A percentile compares a stretch with the other conserved stretches of the same genome.
Evolutionary conservation across 805 yeast genomes (phyloP).

Genomic region (Vanderwaltozyma tropicalis): DNA sequence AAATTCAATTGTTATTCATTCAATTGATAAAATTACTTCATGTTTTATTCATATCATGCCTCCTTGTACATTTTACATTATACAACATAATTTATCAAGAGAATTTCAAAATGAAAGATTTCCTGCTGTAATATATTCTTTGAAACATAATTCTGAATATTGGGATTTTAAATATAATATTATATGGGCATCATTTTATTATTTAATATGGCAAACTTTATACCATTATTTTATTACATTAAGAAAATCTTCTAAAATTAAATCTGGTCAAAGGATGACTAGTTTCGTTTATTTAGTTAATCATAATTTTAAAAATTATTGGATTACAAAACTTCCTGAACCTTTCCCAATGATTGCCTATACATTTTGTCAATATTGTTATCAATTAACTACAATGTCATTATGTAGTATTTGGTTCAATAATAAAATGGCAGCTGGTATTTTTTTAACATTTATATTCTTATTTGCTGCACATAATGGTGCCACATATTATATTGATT

Average conservation of each 20-base stretch:
- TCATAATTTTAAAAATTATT: slow-evolving; percentile 52
- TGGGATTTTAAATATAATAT: slow-evolving; percentile 54
- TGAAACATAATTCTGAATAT: slow-evolving; percentile 22
- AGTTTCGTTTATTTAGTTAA: slow-evolving; percentile 75
- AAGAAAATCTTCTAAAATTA: slow-evolving; percentile 65
- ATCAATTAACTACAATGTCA: slow-evolving; percentile 79
- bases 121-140: slow-evolving; percentile 60
- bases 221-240: slow-evolving; percentile 91
- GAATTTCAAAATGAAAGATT: slow-evolving; percentile 46
- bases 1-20: slow-evolving; percentile 83
- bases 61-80: slow-evolving; percentile 75
- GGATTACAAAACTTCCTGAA: slow-evolving; percentile 83
- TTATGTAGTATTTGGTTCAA: slow-evolving; percentile 84
- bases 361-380: slow-evolving; percentile 74
- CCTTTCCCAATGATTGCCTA: slow-evolving; percentile 82
- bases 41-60: slow-evolving; percentile 88
- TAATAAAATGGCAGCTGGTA: slow-evolving; percentile 53
- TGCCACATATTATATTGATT: slow-evolving; percentile 87
- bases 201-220: slow-evolving; percentile 79
- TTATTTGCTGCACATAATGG: slow-evolving; percentile 80
- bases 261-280: slow-evolving; percentile 68
- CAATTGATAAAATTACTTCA: slow-evolving; percentile 84
- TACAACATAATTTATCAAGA: slow-evolving; percentile 64
- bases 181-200: slow-evolving; percentile 68
- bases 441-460: slow-evolving; percentile 65